These are phyloP conservation scores for Plectosphaerella sp. DNA, from an alignment of 2,329 filamentous ascomycete genomes.

Conservation along the genomic window DNA sequence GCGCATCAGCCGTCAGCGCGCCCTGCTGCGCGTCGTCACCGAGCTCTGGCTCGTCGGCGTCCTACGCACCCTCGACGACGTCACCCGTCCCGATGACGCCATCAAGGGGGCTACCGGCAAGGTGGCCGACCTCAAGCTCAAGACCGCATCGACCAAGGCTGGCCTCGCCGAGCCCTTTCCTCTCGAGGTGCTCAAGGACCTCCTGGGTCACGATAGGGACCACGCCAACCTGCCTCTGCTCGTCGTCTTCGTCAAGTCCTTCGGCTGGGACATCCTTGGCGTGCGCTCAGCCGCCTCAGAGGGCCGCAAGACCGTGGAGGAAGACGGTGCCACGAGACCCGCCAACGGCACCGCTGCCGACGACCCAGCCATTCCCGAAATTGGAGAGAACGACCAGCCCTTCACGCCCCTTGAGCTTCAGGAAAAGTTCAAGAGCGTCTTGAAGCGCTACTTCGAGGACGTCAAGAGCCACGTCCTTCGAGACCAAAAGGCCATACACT, in stretches of 20 bases:
- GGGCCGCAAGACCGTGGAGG: slow-evolving; percentile 77
- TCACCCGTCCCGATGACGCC: slow-evolving; percentile 58
- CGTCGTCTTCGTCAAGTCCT: slow-evolving; percentile 93
- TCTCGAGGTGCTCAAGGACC: slow-evolving; percentile 93
- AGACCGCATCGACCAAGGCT: slow-evolving; percentile 49
- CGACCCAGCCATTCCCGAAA: slow-evolving; percentile 35
- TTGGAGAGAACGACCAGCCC: slow-evolving; percentile 55
- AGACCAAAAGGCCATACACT: slow-evolving; percentile 86
- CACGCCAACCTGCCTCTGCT: slow-evolving; percentile 87
- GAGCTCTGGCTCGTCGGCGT: slow-evolving; percentile 94
- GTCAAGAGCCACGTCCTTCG: slow-evolving; percentile 82
- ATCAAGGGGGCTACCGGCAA: slow-evolving; percentile 61
- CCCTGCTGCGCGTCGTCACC: slow-evolving; percentile 83
- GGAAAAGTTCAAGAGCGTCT: slow-evolving; percentile 78
- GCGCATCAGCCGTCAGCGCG: slow-evolving; percentile 76
- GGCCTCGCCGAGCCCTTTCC: slow-evolving; percentile 84
- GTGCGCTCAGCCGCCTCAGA: slow-evolving; percentile 68
- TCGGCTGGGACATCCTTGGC: slow-evolving; percentile 91
- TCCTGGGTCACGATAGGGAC: slow-evolving; percentile 89
- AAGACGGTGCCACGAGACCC: slow-evolving; percentile 65
- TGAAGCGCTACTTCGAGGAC: slow-evolving; percentile 87
- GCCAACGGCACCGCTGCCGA: slow-evolving; percentile 20
- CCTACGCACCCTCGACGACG: slow-evolving; percentile 72
- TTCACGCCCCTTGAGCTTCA: slow-evolving; percentile 74
- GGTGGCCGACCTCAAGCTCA: slow-evolving; percentile 53